Percentiles rank a stretch among this genome's conserved stretches.
These are phyloP conservation scores for Lichtheimia corymbifera DNA, from an alignment of 371 early-diverging fungal genomes.

Conservation along the genomic window DNA sequence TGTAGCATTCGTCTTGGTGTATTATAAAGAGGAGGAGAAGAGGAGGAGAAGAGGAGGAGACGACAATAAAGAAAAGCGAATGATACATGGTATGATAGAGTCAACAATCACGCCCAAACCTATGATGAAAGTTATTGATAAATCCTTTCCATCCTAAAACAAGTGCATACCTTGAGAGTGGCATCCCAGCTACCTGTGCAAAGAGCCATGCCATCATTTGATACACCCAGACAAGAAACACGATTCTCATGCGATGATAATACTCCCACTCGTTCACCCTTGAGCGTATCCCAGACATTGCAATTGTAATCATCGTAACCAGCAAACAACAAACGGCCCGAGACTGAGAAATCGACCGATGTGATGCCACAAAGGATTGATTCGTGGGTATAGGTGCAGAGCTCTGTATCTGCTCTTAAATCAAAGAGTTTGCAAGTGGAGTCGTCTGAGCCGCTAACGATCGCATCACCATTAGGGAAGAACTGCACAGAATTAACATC, in stretches of 20 bases:
- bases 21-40: no score
- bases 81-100: no score
- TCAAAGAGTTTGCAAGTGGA: slow-evolving; percentile 96
- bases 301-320: slow-evolving; percentile 99
- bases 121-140: no score
- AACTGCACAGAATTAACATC: slow-evolving; percentile 99
- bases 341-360: slow-evolving; percentile 92
- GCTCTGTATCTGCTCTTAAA: slow-evolving; percentile 94
- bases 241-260: slow-evolving; percentile 95
- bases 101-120: no score
- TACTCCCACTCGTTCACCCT: slow-evolving; percentile 93
- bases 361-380: slow-evolving; percentile 96
- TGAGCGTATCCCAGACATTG: slow-evolving; percentile 98
- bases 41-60: no score
- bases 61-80: no score
- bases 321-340: slow-evolving; percentile 94
- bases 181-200: slow-evolving; percentile 98
- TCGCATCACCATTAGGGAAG: slow-evolving; percentile 97
- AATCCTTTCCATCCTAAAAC: no score
- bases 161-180: slow-evolving; percentile 47
- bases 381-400: slow-evolving; percentile 95
- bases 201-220: slow-evolving; percentile 95
- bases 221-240: slow-evolving; percentile 95
- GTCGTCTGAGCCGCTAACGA: slow-evolving; percentile 97
- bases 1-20: no score